Evolutionary conservation across 2,329 filamentous ascomycete genomes (phyloP), one percentile per base, ranked within the genome.

Genomic region (Aspergillus sp.): DNA sequence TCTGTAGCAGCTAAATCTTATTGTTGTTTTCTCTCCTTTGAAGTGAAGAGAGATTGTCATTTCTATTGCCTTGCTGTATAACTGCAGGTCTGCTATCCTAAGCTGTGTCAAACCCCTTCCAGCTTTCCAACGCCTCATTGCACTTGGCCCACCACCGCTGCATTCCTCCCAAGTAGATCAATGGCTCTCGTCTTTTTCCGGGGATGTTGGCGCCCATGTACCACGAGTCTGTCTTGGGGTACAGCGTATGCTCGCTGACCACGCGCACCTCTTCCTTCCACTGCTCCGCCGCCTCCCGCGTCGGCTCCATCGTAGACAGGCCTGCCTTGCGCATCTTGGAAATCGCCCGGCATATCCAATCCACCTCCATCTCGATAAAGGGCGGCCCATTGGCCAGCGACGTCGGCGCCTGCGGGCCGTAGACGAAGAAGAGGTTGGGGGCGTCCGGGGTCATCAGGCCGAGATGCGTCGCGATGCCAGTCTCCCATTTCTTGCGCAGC

Each of bases 151-250:
- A 45, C 47, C 47, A 49, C 9, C 29, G 16, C 19, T 20, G 40
- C 7, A 49, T 49, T 5, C 40, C 40, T 17, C 66, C 67, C 13
- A 63, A 48, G 44, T 66, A 85, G 47, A 77, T 76, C 14, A 83
- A 67, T 3, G 76, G 76, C 67, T 85, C 81, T n/a, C 72, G 71
- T 0, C 71, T 59, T 69, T 85, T 85, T 0, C 77, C 80, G 0
- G 82, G 81, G 2, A 84, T 72, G 40, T 73, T 82, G 0, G 74
- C 77, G 3, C 83, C 82, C 78, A 84, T 81, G 58, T 83, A 84
- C 45, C 78, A 83, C 4, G 62, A 65, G 32, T 64, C 52, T 2
- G 63, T 52, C 43, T 58, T 55, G 0, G 57, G 49, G n/a, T 55
- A 55, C 11, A 63, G 32, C 3, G 59, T 62, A 17, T 52, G 31